Evolutionary conservation across 2,329 filamentous ascomycete species (phyloP), one percentile per base, ranked within the genome.

Genomic region (Claviceps sorghi): DNA sequence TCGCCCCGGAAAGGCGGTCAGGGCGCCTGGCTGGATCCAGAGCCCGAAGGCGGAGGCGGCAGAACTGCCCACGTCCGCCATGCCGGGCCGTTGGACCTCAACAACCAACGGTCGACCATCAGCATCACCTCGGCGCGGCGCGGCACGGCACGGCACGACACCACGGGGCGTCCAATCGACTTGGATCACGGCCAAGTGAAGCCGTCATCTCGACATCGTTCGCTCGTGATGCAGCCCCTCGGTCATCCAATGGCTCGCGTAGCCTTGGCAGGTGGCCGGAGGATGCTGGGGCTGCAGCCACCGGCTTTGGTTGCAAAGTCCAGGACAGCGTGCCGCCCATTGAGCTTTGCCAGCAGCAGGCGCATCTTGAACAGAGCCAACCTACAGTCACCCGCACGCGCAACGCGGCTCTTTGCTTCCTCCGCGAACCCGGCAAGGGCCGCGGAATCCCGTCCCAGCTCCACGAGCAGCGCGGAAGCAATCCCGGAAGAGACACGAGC

Each of bases 181-280:
- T 36, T 19, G 43, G 21, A 26, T 48, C 36, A 26, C 44, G 13
- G 44, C 44, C 9, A 19, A 7, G 29, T 22, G 38, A 40, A 30
- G 44, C 43, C 40, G 36, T n/a, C 7, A 11, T 41, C 32, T 48
- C 48, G 48, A 41, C 19, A 13, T 26, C 29, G 26, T 36, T 53
- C 51, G n/a, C 49, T 30, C 49, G 58, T 56, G 49, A 69, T 69
- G 67, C 66, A 66, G 60, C 62, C 64, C 29, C 60, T 68, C 56
- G 63, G 61, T 55, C 63, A 65, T 52, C 61, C 63, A 49, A 59
- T 57, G 50, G 61, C 58, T 53, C 61, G 64, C 54, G 58, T 61
- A 41, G 62, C 61, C 53, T 62, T 58, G 62, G 56, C 59, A 53
- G 60, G 63, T 52, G 59, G 61, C 52, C 55, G 58, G 56, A 57